phyloP scores from a whole-genome alignment of 2,329 filamentous ascomycete species.

The Cercospora citrullina region DNA sequence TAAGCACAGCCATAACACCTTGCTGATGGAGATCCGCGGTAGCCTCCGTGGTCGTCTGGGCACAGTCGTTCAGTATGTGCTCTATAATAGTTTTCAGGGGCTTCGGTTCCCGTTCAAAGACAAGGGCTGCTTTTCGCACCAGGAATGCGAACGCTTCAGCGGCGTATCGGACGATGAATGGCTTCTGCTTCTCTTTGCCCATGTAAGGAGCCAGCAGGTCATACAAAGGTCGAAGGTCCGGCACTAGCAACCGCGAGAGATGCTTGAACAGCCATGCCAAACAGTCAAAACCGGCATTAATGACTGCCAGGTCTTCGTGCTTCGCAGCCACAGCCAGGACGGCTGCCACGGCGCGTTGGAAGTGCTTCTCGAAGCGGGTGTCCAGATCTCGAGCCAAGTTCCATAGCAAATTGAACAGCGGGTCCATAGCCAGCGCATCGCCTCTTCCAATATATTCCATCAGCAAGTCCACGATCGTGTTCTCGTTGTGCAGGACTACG shows the following conservation, averaged over 20 bases:
- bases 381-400: conserved; percentile 95
- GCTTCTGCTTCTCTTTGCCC: conserved; percentile 77
- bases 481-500: conserved; percentile 87
- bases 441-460: conserved; percentile 73
- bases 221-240: conserved; percentile 81
- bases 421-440: conserved; percentile 79
- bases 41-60: conserved; percentile 52
- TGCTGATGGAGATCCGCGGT: conserved; percentile 66
- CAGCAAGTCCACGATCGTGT: conserved; percentile 77
- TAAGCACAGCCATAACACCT: conserved; percentile 88
- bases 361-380: conserved; percentile 83
- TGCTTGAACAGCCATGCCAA: conserved; percentile 98
- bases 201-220: conserved; percentile 80
- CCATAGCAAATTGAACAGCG: conserved; percentile 81
- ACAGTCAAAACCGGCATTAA: conserved; percentile 95
- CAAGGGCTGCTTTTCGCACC: conserved; percentile 79
- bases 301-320: conserved; percentile 72
- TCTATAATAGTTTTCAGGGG: conserved; percentile 70
- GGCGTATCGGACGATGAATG: conserved; percentile 86
- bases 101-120: conserved; percentile 69
- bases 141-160: conserved; percentile 95
- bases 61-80: conserved; percentile 70
- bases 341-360: conserved; percentile 70
- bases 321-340: conserved; percentile 77
- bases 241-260: conserved; percentile 79